Conservation (phyloP, 495 filamentous ascomycete genomes). For the Penicillium coffeae region DNA sequence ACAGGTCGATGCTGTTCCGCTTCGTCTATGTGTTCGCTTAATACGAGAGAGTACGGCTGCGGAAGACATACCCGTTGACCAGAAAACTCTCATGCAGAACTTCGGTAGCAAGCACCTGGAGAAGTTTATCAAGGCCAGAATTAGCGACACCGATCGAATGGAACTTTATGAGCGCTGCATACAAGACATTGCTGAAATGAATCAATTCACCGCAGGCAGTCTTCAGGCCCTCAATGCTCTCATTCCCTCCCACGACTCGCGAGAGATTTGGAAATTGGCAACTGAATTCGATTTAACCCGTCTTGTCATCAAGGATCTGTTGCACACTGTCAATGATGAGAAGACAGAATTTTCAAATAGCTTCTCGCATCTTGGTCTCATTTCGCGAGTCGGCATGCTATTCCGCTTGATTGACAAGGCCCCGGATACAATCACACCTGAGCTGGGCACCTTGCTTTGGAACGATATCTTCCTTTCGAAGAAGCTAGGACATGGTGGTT, state of each 20-base stretch:
- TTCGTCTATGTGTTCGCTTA: conserved; percentile 59
- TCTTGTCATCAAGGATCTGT: conserved; percentile 50
- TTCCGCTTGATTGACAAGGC: conserved; percentile 53
- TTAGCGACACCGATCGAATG: conserved; percentile 45
- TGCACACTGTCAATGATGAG: conserved; percentile 40
- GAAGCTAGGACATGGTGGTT: conserved; percentile 51
- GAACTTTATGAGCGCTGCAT: conserved; percentile 56
- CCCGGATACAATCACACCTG: conserved; percentile 55
- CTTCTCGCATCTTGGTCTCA: conserved; percentile 34
- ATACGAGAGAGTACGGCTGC: conserved; percentile 58
- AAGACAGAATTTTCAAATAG: conserved; percentile 32
- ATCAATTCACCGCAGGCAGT: conserved; percentile 60
- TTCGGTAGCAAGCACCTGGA: conserved; percentile 56
- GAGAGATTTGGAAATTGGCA: conserved; percentile 50
- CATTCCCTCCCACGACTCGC: conserved; percentile 40
- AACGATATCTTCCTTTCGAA: conserved; percentile 59
- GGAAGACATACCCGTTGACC: conserved; percentile 34
- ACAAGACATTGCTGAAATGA: conserved; percentile 54
- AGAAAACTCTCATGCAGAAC: conserved; percentile 44
- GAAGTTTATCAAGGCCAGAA: conserved; percentile 48
- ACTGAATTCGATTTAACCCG: conserved; percentile 50
- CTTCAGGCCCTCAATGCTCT: conserved; percentile 65
- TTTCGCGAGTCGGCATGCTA: conserved; percentile 57
- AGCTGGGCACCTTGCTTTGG: conserved; percentile 64
- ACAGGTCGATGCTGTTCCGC: conserved; percentile 34